These are phyloP conservation scores for Citrus hindsii DNA, from an alignment of 345 rosid genomes.

Conservation along the genomic window DNA sequence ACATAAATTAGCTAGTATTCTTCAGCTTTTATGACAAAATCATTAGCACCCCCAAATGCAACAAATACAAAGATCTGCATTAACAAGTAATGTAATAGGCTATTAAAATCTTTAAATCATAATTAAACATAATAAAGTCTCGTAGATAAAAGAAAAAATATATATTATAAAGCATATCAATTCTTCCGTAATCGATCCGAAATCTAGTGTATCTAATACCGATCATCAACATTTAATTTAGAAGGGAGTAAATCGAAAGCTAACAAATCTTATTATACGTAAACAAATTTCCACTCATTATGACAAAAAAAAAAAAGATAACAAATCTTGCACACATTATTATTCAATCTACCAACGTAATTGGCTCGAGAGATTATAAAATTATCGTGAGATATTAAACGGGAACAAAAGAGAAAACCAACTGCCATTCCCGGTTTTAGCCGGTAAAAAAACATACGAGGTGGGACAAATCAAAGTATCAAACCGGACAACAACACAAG, in stretches of 20 bases:
- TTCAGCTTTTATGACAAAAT: neutral
- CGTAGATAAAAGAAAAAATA: neutral
- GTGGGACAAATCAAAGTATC: neutral
- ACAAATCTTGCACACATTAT: neutral
- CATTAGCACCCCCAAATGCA: neutral
- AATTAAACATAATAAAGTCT: neutral
- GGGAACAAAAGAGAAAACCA: neutral
- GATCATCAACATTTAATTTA: no score
- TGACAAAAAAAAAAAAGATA: neutral
- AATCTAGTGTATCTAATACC: neutral
- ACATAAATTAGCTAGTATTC: neutral
- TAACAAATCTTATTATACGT: neutral
- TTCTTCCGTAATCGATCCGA: neutral
- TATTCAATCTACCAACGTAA: neutral
- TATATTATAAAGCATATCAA: neutral
- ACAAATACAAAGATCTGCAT: neutral
- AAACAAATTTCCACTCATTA: neutral
- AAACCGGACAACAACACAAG: neutral
- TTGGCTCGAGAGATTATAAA: neutral
- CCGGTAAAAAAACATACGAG: constrained; percentile 10
- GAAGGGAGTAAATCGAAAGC: no score
- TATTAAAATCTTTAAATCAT: neutral
- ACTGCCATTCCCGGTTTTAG: constrained; percentile 12
- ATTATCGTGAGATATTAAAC: neutral
- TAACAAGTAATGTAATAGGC: neutral